Evolutionary conservation across 164 flowering plant species (phyloP).

Genomic region (Tetrastigma voinierianum): DNA sequence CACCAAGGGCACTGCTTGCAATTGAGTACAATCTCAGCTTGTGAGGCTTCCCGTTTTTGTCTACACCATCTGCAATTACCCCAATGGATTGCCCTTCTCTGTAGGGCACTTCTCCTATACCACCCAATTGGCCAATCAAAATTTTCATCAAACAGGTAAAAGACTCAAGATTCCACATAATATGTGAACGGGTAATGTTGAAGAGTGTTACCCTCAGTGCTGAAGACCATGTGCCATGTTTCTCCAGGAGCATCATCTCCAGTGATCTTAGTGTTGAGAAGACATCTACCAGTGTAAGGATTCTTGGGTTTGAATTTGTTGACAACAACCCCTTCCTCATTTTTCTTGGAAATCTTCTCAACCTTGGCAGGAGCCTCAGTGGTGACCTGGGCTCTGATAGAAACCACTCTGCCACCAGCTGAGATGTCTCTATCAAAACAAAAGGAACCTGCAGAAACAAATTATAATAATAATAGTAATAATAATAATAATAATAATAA

Average conservation of each 20-base stretch:
- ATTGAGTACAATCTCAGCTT: constrained; percentile 95
- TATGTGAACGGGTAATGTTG: not conserved
- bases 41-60: constrained; percentile 95
- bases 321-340: constrained; percentile 80
- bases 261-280: constrained; percentile 91
- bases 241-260: constrained; percentile 99
- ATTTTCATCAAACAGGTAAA: not conserved
- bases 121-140: constrained; percentile 13
- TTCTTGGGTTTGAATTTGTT: constrained; percentile 90
- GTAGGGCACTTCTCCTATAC: constrained; percentile 78
- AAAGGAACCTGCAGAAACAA: constrained; percentile 39
- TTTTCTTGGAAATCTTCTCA: constrained; percentile 74
- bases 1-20: constrained; percentile 99
- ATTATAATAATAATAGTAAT: not conserved
- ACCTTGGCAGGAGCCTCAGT: constrained; percentile 83
- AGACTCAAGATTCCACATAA: not conserved
- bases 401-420: constrained; percentile 36
- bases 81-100: constrained; percentile 98
- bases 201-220: constrained; percentile 64
- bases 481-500: constrained; percentile 5
- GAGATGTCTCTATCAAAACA: constrained; percentile 47
- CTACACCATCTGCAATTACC: constrained; percentile 84
- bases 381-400: constrained; percentile 85
- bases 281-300: constrained; percentile 81
- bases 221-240: constrained; percentile 99